Evolutionary conservation across 164 flowering plant genomes (phyloP), one percentile per base, ranked within the genome.

Genomic region (Protea cynaroides): DNA sequence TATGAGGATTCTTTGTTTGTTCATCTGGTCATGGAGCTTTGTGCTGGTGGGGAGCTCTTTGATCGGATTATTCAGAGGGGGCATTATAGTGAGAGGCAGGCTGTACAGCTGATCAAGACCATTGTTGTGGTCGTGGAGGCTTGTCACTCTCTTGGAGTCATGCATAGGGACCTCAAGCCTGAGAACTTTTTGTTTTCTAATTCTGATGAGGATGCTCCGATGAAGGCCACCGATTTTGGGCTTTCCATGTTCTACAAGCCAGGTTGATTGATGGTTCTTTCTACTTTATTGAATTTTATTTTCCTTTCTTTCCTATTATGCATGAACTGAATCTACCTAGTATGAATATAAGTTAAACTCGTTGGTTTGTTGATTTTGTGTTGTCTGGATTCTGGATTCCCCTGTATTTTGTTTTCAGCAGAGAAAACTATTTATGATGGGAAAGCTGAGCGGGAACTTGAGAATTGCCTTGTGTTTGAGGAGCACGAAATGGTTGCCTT

Each of bases 121-220:
- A 88, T 92, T 67, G 87, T 88, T 25, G 84, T 84, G 2, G 98
- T 92, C 29, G 93, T 92, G 21, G 92, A 92, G 79, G 83, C 79
- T 43, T 92, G 98, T 68, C 98, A 92, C 69, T 86, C 96, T 47
- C 87, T 90, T 61, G 98, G 98, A 23, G 97, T 91, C 25, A 84
- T 91, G 88, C 97, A 91, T 75, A 74, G 97, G 50, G 97, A 91
- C 72, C 83, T 92, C 62, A 92, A 92, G 82, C 98, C 98, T 43
- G 98, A 92, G 84, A 92, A 92, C 70, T 92, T 92, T 82, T 76
- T 92, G 80, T 87, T 92, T 59, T 78, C 75, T 65, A 72, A 66
- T 19, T 25, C 77, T 25, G 81, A 72, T 40, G 97, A 89, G 54
- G 97, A 89, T 74, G 89, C 96, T 1, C 72, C 72, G 62, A 81